Percentiles rank a stretch among this genome's conserved stretches.
Evolutionary conservation across 2,329 filamentous ascomycete species (phyloP).

Genomic region (Juglanconis juglandina): DNA sequence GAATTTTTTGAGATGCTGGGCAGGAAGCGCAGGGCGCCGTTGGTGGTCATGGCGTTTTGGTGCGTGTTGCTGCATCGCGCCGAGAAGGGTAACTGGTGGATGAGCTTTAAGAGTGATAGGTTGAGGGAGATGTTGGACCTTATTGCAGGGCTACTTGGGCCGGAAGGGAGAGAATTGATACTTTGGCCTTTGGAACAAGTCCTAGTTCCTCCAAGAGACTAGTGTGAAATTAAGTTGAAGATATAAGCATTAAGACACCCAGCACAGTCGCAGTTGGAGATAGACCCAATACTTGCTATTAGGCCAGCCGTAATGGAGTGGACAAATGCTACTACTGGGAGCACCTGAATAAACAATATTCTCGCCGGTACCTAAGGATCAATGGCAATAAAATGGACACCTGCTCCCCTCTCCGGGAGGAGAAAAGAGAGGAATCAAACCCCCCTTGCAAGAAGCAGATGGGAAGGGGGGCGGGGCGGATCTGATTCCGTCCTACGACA

Average conservation of each 20-base stretch:
- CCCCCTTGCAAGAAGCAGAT: too few relatives aligned
- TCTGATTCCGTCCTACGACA: background rate
- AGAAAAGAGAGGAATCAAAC: too few relatives aligned
- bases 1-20: constrained; percentile 20
- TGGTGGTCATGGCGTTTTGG: constrained; percentile 26
- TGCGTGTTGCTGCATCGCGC: constrained; percentile 23
- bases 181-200: constrained; percentile 13
- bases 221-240: too few relatives aligned
- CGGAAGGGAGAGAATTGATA: constrained; percentile 3
- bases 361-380: too few relatives aligned
- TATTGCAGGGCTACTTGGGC: constrained; percentile 1
- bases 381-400: too few relatives aligned
- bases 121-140: constrained; percentile 6
- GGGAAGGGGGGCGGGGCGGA: background rate
- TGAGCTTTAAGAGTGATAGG: constrained; percentile 16
- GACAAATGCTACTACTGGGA: too few relatives aligned
- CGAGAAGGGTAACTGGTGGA: constrained; percentile 21
- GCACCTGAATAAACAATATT: too few relatives aligned
- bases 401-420: too few relatives aligned
- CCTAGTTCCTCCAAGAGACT: background rate
- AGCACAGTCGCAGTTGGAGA: too few relatives aligned
- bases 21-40: constrained; percentile 18
- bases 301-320: too few relatives aligned
- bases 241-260: background rate
- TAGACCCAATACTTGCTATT: too few relatives aligned